These are phyloP conservation scores for Tilletia setariae DNA, from an alignment of 1,284 basidiomycete genomes.

Conservation along the genomic window DNA sequence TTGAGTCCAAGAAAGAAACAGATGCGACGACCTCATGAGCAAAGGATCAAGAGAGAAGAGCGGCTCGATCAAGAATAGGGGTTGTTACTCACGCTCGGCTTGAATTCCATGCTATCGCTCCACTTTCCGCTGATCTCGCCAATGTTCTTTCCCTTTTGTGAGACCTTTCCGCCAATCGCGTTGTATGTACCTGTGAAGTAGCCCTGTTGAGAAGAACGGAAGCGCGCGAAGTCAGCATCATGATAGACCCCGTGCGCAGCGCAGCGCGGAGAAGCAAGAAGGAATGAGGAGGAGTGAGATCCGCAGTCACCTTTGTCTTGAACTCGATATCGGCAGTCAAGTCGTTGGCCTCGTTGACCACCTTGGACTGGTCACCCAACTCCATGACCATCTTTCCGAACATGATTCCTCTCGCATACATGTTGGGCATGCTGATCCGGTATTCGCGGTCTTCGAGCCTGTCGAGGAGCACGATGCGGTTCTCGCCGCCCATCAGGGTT, in stretches of 20 bases:
- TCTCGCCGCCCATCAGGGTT: slow-evolving; percentile 83
- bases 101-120: slow-evolving; percentile 87
- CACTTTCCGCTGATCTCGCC: slow-evolving; percentile 89
- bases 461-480: slow-evolving; percentile 56
- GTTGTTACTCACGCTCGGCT: slow-evolving; percentile 60
- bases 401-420: slow-evolving; percentile 88
- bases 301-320: slow-evolving; percentile 71
- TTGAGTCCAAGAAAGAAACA: slow-evolving; percentile 3
- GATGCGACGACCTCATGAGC: no score
- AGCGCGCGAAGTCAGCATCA: background rate
- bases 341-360: slow-evolving; percentile 74
- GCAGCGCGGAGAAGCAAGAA: background rate
- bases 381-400: slow-evolving; percentile 99
- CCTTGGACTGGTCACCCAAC: slow-evolving; percentile 84
- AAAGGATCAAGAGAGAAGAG: background rate
- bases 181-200: slow-evolving; percentile 98
- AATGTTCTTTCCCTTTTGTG: slow-evolving; percentile 66
- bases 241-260: background rate
- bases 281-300: no score
- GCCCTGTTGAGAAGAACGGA: slow-evolving; percentile 59
- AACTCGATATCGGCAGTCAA: slow-evolving; percentile 85
- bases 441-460: slow-evolving; percentile 48
- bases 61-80: background rate
- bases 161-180: slow-evolving; percentile 76
- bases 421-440: slow-evolving; percentile 52